A percentile compares a stretch with the other conserved stretches of the same genome.
Evolutionary conservation across 78 protist species (phyloP).

Genomic region (Dictyostelium purpureum): DNA sequence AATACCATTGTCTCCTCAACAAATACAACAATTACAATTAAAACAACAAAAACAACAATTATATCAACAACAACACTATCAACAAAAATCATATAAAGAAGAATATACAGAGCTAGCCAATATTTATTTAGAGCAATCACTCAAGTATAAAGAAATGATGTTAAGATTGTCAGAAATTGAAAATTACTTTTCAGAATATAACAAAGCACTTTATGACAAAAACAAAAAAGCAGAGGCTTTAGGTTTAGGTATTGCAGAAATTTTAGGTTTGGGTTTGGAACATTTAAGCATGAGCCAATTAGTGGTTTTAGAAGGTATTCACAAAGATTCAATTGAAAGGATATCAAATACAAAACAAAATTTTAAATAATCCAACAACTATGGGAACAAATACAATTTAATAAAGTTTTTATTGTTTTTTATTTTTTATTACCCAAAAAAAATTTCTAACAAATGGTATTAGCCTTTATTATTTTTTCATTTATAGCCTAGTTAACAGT

Average conservation of each 20-base stretch:
- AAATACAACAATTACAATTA: too few relatives aligned
- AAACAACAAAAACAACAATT: neutral
- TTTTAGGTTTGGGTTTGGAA: slow-evolving; percentile 33
- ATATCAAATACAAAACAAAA: too few relatives aligned
- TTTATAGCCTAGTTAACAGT: too few relatives aligned
- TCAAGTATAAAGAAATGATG: slow-evolving; percentile 18
- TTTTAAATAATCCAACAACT: too few relatives aligned
- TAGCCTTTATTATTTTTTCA: too few relatives aligned
- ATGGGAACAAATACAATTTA: too few relatives aligned
- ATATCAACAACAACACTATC: neutral
- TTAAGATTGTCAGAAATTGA: slow-evolving; percentile 25
- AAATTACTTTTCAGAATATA: slow-evolving; percentile 27
- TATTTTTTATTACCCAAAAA: too few relatives aligned
- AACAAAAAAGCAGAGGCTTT: slow-evolving; percentile 70
- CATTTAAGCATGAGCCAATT: slow-evolving; percentile 20
- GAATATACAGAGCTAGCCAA: slow-evolving; percentile 33
- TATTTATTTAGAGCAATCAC: slow-evolving; percentile 28
- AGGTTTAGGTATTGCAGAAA: slow-evolving; percentile 58
- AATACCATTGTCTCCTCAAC: too few relatives aligned
- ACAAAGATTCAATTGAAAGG: slow-evolving; percentile 22
- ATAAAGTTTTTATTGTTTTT: too few relatives aligned
- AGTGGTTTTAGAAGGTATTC: slow-evolving; percentile 13
- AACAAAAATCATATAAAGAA: slow-evolving; percentile 36
- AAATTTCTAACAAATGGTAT: too few relatives aligned
- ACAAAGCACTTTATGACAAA: slow-evolving; percentile 1